A percentile compares a stretch with the other conserved stretches of the same genome.
Conservation (phyloP, 805 yeast genomes). For the Helenozyma baotianmanensis region DNA sequence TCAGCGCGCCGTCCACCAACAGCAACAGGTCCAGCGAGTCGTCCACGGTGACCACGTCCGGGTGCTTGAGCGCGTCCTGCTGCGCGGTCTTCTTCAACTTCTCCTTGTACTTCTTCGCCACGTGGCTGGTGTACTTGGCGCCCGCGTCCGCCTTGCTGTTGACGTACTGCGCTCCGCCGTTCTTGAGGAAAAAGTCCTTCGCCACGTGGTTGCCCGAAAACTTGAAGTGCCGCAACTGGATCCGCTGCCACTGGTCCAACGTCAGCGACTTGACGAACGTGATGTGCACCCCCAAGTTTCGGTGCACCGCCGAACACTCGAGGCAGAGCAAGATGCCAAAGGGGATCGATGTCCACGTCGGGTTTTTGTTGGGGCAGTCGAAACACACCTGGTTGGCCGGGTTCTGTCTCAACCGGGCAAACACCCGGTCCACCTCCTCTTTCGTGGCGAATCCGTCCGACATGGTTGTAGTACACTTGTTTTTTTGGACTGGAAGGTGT, state of each 20-base stretch:
- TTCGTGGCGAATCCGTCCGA: slow-evolving; percentile 55
- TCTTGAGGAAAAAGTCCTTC: slow-evolving; percentile 73
- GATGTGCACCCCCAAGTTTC: slow-evolving; percentile 94
- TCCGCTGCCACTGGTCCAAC: slow-evolving; percentile 90
- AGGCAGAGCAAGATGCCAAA: slow-evolving; percentile 90
- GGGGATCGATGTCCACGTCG: slow-evolving; percentile 98
- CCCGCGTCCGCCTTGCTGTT: slow-evolving; percentile 53
- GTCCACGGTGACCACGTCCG: slow-evolving; percentile 74
- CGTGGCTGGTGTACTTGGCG: slow-evolving; percentile 73
- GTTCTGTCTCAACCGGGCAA: slow-evolving; percentile 55
- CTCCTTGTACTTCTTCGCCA: slow-evolving; percentile 77
- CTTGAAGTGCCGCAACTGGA: slow-evolving; percentile 86
- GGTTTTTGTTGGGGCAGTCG: slow-evolving; percentile 91
- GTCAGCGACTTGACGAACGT: slow-evolving; percentile 90
- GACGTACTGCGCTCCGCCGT: slow-evolving; percentile 77
- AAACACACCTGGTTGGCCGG: slow-evolving; percentile 83
- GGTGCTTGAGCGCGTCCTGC: slow-evolving; percentile 64
- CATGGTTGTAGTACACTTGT: slow-evolving; percentile 17
- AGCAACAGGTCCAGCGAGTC: slow-evolving; percentile 68
- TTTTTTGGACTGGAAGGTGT: too few species aligned
- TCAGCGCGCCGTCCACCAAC: slow-evolving; percentile 29
- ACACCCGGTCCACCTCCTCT: slow-evolving; percentile 65
- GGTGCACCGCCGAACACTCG: slow-evolving; percentile 93
- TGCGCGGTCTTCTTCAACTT: slow-evolving; percentile 67
- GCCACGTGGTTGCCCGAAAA: slow-evolving; percentile 91